Conservation (phyloP, 2,329 filamentous ascomycete species). For the Botrytis byssoidea region DNA sequence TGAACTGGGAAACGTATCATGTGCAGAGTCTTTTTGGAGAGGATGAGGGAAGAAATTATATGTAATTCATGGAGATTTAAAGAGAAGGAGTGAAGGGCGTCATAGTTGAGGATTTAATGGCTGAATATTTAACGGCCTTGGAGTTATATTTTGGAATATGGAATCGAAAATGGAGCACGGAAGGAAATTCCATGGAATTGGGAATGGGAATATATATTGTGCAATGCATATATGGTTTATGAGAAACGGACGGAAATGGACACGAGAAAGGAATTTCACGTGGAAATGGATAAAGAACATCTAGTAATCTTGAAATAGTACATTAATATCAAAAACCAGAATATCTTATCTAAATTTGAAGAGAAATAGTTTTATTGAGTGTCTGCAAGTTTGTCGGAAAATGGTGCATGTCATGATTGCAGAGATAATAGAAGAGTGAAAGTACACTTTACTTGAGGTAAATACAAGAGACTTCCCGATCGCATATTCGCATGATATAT, state of each 20-base stretch:
- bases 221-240: background rate
- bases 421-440: too few relatives aligned
- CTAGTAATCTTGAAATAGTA: background rate
- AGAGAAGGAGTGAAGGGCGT: background rate
- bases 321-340: background rate
- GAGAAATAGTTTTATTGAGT: background rate
- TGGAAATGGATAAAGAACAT: background rate
- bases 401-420: too few relatives aligned
- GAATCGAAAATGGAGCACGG: background rate
- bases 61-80: background rate
- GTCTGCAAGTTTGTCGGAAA: background rate
- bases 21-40: constrained; percentile 23
- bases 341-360: background rate
- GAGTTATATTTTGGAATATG: background rate
- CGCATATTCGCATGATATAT: background rate
- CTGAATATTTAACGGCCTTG: background rate
- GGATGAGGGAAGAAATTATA: constrained; percentile 8
- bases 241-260: background rate
- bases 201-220: background rate
- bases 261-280: background rate
- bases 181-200: background rate
- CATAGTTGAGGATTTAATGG: background rate
- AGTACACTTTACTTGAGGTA: too few relatives aligned
- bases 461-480: too few relatives aligned
- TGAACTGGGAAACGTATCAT: constrained; percentile 51